phyloP scores from a whole-genome alignment of 441 rosid species.

The Gossypium laxum region DNA sequence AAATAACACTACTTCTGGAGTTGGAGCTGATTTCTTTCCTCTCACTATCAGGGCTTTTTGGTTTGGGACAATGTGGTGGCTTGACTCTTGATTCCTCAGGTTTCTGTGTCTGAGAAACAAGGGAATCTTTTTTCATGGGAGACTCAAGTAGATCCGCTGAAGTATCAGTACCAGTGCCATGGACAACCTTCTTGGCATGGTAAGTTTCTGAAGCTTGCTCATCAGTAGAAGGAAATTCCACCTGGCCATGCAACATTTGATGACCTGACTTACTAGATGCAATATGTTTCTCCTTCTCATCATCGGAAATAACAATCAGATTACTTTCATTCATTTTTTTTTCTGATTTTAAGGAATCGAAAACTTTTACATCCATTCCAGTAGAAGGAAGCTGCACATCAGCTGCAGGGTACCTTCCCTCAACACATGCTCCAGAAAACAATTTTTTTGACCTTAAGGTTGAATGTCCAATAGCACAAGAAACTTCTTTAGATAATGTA shows the following conservation, averaged over 20 bases:
- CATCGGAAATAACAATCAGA: slow-evolving; percentile 51
- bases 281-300: slow-evolving; percentile 39
- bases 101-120: slow-evolving; percentile 32
- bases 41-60: slow-evolving; percentile 31
- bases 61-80: slow-evolving; percentile 19
- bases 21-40: slow-evolving; percentile 33
- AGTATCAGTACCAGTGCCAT: slow-evolving; percentile 21
- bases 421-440: slow-evolving; percentile 19
- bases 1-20: slow-evolving; percentile 23
- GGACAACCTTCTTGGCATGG: slow-evolving; percentile 26
- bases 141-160: slow-evolving; percentile 29
- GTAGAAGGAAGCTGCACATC: slow-evolving; percentile 23
- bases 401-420: slow-evolving; percentile 21
- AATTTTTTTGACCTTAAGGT: slow-evolving; percentile 21
- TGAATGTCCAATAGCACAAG: slow-evolving; percentile 18
- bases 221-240: slow-evolving; percentile 22
- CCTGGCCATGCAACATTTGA: slow-evolving; percentile 24
- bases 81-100: slow-evolving; percentile 25
- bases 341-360: slow-evolving; percentile 24
- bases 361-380: slow-evolving; percentile 29
- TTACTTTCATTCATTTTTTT: slow-evolving; percentile 25
- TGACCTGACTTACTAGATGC: slow-evolving; percentile 25
- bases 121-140: slow-evolving; percentile 26
- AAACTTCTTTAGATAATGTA: slow-evolving; percentile 38
- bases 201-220: slow-evolving; percentile 25